Conservation (phyloP, 225 moss, liverwort and hornwort genomes). For the Polytrichum commune region DNA sequence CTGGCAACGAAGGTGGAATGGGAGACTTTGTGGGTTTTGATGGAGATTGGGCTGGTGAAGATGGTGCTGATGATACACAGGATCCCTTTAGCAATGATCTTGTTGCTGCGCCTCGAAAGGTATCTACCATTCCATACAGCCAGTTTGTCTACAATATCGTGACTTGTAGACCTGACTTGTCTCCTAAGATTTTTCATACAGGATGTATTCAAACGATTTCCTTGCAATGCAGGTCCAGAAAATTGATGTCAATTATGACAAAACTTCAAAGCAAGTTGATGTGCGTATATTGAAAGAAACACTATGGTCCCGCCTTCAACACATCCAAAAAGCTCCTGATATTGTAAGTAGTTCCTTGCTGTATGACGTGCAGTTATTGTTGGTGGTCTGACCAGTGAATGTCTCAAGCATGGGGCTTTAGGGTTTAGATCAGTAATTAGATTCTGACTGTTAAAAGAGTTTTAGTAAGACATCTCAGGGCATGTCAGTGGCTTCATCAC, state of each 20-base stretch:
- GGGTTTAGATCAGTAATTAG: too few species aligned
- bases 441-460: too few species aligned
- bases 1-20: slow-evolving; percentile 60
- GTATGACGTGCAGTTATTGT: too few species aligned
- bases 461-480: too few species aligned
- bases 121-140: slow-evolving; percentile 8
- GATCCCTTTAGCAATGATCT: slow-evolving; percentile 56
- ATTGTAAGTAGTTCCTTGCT: slow-evolving; percentile 16
- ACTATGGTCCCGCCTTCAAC: slow-evolving; percentile 76
- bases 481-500: too few species aligned
- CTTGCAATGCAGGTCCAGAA: slow-evolving; percentile 60
- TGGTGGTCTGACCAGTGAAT: too few species aligned
- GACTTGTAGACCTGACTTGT: too few species aligned
- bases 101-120: slow-evolving; percentile 86
- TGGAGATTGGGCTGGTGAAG: slow-evolving; percentile 55
- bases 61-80: slow-evolving; percentile 54
- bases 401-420: too few species aligned
- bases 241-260: slow-evolving; percentile 75
- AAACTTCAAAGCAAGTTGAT: slow-evolving; percentile 86
- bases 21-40: slow-evolving; percentile 36
- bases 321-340: slow-evolving; percentile 28
- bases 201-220: slow-evolving; percentile 6
- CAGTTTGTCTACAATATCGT: too few species aligned
- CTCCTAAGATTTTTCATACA: too few species aligned
- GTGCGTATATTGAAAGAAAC: slow-evolving; percentile 81